A percentile compares a stretch with the other conserved stretches of the same genome.
Evolutionary conservation across 306 rosid genomes (phyloP).

Genomic region (Fragaria nilgerrensis): DNA sequence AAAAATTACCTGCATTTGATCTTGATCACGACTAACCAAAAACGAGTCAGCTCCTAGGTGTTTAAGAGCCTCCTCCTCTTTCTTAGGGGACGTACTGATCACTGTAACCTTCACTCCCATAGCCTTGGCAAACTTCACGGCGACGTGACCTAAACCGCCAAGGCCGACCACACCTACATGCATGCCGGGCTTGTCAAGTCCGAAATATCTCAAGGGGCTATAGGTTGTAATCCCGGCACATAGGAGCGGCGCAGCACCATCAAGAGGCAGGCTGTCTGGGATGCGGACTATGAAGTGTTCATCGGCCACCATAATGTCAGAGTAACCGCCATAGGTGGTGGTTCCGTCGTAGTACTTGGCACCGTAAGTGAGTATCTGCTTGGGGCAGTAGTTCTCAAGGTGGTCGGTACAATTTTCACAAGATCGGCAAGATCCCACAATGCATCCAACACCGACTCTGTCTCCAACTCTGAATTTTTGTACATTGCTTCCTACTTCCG

Average conservation of each 20-base stretch:
- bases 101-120: slow-evolving; percentile 13
- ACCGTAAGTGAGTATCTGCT: not conserved
- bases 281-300: not conserved
- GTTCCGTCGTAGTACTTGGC: slow-evolving; percentile 8
- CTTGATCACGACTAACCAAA: slow-evolving; percentile 18
- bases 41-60: slow-evolving; percentile 4
- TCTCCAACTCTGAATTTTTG: slow-evolving; percentile 14
- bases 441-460: slow-evolving; percentile 17
- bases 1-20: slow-evolving; percentile 19
- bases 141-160: slow-evolving; percentile 2
- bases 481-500: slow-evolving; percentile 16
- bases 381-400: slow-evolving; percentile 1
- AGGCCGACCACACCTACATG: slow-evolving; percentile 12
- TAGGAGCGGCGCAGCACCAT: slow-evolving; percentile 4
- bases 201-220: slow-evolving; percentile 15
- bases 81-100: slow-evolving; percentile 9
- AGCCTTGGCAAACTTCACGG: slow-evolving; percentile 18
- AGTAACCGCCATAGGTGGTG: slow-evolving; percentile 9
- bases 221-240: slow-evolving; percentile 21
- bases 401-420: not conserved
- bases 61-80: not conserved
- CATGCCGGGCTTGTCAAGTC: not conserved
- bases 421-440: slow-evolving; percentile 8
- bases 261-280: not conserved
- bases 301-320: slow-evolving; percentile 1